Percentiles rank a stretch among this genome's conserved stretches.
These are phyloP conservation scores for Theileria luwenshuni DNA, from an alignment of 169 alveolate genomes.

Conservation along the genomic window DNA sequence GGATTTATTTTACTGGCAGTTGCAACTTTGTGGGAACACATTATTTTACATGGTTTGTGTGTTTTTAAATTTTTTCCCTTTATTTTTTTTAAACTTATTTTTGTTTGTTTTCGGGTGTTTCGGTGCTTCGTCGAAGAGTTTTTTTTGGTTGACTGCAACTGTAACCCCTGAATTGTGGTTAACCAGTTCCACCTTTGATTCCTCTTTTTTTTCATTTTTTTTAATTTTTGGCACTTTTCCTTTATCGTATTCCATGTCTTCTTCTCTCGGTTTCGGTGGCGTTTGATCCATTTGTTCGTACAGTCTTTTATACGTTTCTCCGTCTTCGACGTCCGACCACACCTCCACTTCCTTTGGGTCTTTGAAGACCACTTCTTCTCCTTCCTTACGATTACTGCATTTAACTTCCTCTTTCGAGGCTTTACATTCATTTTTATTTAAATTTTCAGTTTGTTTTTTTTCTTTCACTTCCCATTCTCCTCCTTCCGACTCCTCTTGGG, in stretches of 20 bases:
- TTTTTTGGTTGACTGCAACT: constrained; percentile 44
- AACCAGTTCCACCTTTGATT: constrained; percentile 9
- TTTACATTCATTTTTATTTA: background rate
- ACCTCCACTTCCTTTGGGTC: constrained; percentile 16
- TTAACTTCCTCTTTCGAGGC: constrained; percentile 1
- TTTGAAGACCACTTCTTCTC: no score
- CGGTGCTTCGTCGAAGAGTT: constrained; percentile 30
- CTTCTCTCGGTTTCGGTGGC: constrained; percentile 34
- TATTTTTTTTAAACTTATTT: background rate
- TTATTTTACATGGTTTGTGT: constrained; percentile 14
- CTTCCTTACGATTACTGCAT: no score
- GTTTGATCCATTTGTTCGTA: constrained; percentile 18
- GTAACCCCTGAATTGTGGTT: constrained; percentile 36
- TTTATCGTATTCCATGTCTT: constrained; percentile 57
- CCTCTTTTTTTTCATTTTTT: constrained; percentile 6
- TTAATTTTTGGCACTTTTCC: constrained; percentile 52
- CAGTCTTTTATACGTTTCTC: constrained; percentile 18
- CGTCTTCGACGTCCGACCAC: constrained; percentile 59
- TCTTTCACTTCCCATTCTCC: background rate
- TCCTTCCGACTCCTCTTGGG: no score
- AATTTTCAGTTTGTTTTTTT: background rate
- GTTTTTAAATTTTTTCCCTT: background rate
- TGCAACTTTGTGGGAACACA: constrained; percentile 6
- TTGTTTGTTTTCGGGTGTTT: background rate
- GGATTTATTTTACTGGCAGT: background rate